Conservation (phyloP, 768 basidiomycete species). For the Guyanaporus albipodus region DNA sequence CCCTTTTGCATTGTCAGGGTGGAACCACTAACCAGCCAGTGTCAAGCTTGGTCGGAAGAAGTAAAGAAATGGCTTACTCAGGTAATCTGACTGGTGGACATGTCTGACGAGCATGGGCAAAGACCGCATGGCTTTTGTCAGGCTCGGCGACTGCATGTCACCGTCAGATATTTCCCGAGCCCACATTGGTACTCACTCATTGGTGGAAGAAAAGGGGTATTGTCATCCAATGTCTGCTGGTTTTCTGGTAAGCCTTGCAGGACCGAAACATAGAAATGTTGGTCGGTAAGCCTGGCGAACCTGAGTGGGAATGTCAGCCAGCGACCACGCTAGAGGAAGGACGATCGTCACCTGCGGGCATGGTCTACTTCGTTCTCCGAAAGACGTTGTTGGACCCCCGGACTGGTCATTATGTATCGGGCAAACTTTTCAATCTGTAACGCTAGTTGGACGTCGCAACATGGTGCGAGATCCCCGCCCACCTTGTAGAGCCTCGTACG, state of each 20-base stretch:
- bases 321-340: neutral
- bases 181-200: conserved; percentile 52
- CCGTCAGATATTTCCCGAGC: conserved; percentile 3
- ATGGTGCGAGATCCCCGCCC: neutral
- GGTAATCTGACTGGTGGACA: conserved; percentile 68
- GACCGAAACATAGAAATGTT: conserved; percentile 76
- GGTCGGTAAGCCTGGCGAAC: conserved; percentile 70
- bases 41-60: conserved; percentile 1
- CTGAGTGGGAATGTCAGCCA: conserved; percentile 35
- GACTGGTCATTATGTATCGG: conserved; percentile 68
- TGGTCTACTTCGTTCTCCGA: conserved; percentile 81
- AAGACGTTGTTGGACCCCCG: conserved; percentile 69
- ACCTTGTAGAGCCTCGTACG: conserved; percentile 87
- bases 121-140: conserved; percentile 71
- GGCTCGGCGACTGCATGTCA: conserved; percentile 65
- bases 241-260: conserved; percentile 77
- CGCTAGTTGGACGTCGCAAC: neutral
- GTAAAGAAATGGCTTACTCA: conserved; percentile 46
- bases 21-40: conserved; percentile 50
- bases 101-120: conserved; percentile 69
- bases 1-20: conserved; percentile 72
- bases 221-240: conserved; percentile 76
- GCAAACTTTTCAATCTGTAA: conserved; percentile 84
- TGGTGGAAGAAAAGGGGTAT: conserved; percentile 61
- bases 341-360: conserved; percentile 56